Evolutionary conservation across 345 rosid genomes (phyloP).

Genomic region (Ceriops decandra): DNA sequence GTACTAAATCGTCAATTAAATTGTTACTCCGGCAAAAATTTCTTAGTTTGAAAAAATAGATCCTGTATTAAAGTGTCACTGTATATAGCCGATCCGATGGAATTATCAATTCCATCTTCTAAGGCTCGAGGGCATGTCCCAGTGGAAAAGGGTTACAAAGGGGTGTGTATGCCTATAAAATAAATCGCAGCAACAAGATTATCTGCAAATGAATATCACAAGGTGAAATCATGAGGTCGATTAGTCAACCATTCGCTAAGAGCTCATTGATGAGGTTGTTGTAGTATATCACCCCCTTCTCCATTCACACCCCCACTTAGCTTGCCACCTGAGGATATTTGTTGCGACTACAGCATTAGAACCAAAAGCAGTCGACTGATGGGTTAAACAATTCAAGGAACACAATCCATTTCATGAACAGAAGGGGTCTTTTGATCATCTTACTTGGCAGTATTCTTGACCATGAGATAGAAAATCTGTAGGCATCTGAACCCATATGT

Average conservation of each 20-base stretch:
- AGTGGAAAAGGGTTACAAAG: constrained; percentile 70
- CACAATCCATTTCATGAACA: not conserved
- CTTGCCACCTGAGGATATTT: constrained; percentile 13
- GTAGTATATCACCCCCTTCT: constrained; percentile 19
- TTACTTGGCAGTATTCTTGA: constrained; percentile 34
- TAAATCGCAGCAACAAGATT: not conserved
- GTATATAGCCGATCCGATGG: no score
- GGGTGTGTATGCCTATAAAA: constrained; percentile 56
- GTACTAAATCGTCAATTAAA: no score
- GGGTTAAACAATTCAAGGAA: not conserved
- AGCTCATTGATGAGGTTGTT: constrained; percentile 28
- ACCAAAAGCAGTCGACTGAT: not conserved
- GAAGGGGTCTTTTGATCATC: not conserved
- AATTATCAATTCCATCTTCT: constrained; percentile 29
- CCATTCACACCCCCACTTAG: constrained; percentile 18
- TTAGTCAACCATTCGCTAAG: constrained; percentile 16
- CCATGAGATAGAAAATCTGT: constrained; percentile 38
- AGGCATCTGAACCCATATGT: constrained; percentile 1
- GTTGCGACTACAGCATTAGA: no score
- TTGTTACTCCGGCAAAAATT: no score
- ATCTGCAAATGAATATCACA: not conserved
- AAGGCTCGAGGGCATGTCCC: constrained; percentile 74
- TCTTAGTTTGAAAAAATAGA: no score
- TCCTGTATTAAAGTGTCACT: no score
- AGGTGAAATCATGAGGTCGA: not conserved